Evolutionary conservation across 2,329 filamentous ascomycete genomes (phyloP).

Genomic region (Aspergillus intermedius): DNA sequence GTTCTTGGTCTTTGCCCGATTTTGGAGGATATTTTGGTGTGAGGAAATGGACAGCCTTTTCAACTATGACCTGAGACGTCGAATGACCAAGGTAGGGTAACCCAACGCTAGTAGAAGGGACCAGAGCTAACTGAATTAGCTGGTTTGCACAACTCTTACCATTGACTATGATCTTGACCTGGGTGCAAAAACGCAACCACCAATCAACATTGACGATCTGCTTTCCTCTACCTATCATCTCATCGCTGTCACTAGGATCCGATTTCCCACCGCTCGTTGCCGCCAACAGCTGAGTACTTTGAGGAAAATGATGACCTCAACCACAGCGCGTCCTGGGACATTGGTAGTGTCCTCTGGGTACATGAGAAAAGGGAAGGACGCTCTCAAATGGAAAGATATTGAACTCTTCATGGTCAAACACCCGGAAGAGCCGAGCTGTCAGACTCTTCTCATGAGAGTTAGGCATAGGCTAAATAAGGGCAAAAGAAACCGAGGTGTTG

Average conservation of each 20-base stretch:
- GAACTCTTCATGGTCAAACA: constrained; percentile 18
- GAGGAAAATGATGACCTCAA: constrained; percentile 17
- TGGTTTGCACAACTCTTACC: constrained; percentile 10
- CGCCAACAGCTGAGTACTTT: constrained; percentile 12
- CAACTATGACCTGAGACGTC: constrained; percentile 5
- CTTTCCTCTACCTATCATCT: constrained; percentile 1
- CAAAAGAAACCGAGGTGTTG: constrained; percentile 14
- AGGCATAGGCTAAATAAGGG: constrained; percentile 16
- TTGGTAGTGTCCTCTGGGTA: constrained; percentile 13
- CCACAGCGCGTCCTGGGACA: constrained; percentile 11
- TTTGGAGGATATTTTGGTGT: constrained; percentile 8
- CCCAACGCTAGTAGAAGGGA: background rate
- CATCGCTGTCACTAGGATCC: constrained; percentile 3
- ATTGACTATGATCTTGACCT: constrained; percentile 11
- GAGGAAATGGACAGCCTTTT: constrained; percentile 1
- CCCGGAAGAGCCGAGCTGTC: constrained; percentile 11
- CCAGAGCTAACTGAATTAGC: constrained; percentile 5
- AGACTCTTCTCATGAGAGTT: constrained; percentile 14
- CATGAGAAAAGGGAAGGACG: constrained; percentile 7
- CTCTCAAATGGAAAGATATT: constrained; percentile 20
- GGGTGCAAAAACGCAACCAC: constrained; percentile 8
- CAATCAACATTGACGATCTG: constrained; percentile 9
- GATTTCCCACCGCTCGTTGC: constrained; percentile 9
- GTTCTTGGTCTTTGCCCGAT: constrained; percentile 8
- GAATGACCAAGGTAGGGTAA: constrained; percentile 10